Percentiles rank a stretch among this genome's conserved stretches.
Evolutionary conservation across 768 basidiomycete species (phyloP).

Genomic region (Floccularia luteovirens): DNA sequence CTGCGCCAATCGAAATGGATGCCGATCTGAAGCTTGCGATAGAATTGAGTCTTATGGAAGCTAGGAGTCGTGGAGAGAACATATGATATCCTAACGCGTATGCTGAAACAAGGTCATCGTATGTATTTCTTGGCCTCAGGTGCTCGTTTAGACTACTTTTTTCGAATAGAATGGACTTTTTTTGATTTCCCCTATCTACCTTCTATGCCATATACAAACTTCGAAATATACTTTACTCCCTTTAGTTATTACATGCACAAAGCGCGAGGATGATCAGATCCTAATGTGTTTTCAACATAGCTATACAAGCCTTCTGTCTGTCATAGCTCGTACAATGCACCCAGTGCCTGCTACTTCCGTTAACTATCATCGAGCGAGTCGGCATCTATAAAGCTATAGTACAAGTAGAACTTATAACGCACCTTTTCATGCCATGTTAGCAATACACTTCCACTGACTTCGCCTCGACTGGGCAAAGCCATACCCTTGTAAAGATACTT

Average conservation of each 20-base stretch:
- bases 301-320: constrained; percentile 47
- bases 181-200: too few relatives aligned
- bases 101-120: too few relatives aligned
- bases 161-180: too few relatives aligned
- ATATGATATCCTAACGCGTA: too few relatives aligned
- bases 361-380: constrained; percentile 39
- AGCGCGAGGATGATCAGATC: not conserved
- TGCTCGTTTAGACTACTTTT: too few relatives aligned
- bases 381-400: constrained; percentile 1
- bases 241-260: not conserved
- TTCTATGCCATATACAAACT: too few relatives aligned
- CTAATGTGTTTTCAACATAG: not conserved
- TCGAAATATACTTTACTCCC: too few relatives aligned
- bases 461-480: constrained; percentile 58
- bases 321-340: constrained; percentile 85
- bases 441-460: constrained; percentile 51
- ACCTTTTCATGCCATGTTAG: constrained; percentile 98
- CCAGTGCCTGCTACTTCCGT: constrained; percentile 93
- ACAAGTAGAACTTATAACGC: constrained; percentile 9
- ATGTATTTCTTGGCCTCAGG: too few relatives aligned
- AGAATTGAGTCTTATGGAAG: constrained; percentile 67
- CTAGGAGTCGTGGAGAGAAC: constrained; percentile 29
- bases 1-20: constrained; percentile 36
- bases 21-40: constrained; percentile 60
- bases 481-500: constrained; percentile 98